Evolutionary conservation across 2,329 filamentous ascomycete genomes (phyloP), one percentile per base, ranked within the genome.

Genomic region (Penicillium sp.): DNA sequence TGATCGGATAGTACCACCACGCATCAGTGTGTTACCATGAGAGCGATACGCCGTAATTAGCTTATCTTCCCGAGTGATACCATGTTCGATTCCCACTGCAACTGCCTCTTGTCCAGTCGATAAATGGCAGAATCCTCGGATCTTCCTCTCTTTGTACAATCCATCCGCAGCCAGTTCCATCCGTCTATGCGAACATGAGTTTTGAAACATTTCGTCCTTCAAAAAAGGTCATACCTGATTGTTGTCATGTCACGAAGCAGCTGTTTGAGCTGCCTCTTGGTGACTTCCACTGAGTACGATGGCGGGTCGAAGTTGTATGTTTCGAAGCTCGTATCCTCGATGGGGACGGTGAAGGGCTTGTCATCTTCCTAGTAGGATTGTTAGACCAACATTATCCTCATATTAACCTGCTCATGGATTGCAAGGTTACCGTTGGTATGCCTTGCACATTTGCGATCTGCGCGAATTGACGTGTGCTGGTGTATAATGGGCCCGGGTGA

Each of bases 131-230:
- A 98, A 98, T 76, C 93, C 93, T 65, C 93, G 87, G 65, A 98
- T 97, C 82, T 98, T 97, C 86, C 97, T 98, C 79, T 97, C 91
- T 80, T 98, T 98, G 87, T 98, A 98, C 66, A 98, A 80, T 70
- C 91, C 84, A 71, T 98, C 93, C 76, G 93, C 89, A 59, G 91
- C 90, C 91, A 98, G 95, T 77, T 98, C 93, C 93, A 98, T 95
- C 73, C 95, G 93, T 76, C 90, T 95, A 63, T 47, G 54, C 43
- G 18, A n/a, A 34, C 8, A 18, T 34, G 14, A 34, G 31, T 8
- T 11, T 11, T 34, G 14, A 3, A 11, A 1, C 10, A 34, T 11
- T 27, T 27, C 26, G 8, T 11, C 3, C n/a, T n/a, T n/a, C 5
- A 1, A n/a, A 18, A 34, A 18, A 8, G 37, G 31, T 36, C 84